Percentiles rank a stretch among this genome's conserved stretches.
These are phyloP conservation scores for Pythium rishiriense DNA, from an alignment of 352 stramenopile species.

Conservation along the genomic window DNA sequence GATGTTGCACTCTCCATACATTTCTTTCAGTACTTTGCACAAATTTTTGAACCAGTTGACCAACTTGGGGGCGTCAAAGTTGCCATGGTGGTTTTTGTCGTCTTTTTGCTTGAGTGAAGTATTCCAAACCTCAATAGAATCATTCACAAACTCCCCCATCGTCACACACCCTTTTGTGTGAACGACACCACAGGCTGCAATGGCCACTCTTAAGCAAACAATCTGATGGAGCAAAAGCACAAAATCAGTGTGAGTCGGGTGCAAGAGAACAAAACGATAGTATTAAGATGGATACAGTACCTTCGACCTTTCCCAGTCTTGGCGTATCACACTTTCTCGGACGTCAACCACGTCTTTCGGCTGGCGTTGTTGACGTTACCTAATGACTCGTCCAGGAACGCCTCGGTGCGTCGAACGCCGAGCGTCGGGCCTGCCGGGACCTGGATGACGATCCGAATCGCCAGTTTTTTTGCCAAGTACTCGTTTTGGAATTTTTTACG, in stretches of 20 bases:
- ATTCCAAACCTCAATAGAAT: not conserved
- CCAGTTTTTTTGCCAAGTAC: constrained; percentile 22
- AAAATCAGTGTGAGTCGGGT: too few relatives aligned
- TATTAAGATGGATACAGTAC: not conserved
- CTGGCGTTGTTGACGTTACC: constrained; percentile 30
- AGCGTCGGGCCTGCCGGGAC: not conserved
- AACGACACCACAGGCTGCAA: not conserved
- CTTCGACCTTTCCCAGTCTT: not conserved
- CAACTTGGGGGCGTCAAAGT: not conserved
- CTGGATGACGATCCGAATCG: not conserved
- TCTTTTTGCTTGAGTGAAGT: not conserved
- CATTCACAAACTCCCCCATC: not conserved
- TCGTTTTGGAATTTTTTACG: constrained; percentile 5
- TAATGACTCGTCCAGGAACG: constrained; percentile 30
- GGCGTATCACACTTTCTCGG: constrained; percentile 15
- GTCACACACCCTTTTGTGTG: not conserved
- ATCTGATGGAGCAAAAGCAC: not conserved
- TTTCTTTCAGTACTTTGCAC: not conserved
- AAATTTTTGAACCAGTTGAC: not conserved
- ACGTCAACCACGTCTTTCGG: constrained; percentile 22
- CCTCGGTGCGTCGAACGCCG: constrained; percentile 9
- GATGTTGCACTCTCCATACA: constrained; percentile 1
- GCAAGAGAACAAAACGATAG: too few relatives aligned
- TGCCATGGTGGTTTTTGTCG: constrained; percentile 1
- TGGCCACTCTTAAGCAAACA: not conserved